phyloP scores from a whole-genome alignment of 2,329 filamentous ascomycete species.

The Colletotrichum liriopes region DNA sequence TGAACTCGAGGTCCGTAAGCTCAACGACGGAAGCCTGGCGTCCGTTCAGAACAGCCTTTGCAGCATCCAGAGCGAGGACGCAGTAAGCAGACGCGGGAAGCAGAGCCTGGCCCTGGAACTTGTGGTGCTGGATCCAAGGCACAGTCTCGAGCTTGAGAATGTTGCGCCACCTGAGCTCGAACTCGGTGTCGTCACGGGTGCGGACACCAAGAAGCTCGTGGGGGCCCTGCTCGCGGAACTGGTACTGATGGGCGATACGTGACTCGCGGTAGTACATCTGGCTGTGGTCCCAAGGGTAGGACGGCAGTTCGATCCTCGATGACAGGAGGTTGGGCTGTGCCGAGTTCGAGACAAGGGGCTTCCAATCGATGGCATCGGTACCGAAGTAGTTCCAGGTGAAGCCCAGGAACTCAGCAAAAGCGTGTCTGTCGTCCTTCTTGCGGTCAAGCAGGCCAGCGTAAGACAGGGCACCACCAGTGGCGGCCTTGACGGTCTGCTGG shows the following conservation, averaged over 20 bases:
- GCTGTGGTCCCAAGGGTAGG: slow-evolving; percentile 57
- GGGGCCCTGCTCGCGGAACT: slow-evolving; percentile 49
- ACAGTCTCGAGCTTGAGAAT: slow-evolving; percentile 44
- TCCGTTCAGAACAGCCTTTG: slow-evolving; percentile 48
- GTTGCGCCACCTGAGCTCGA: slow-evolving; percentile 45
- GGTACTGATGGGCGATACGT: slow-evolving; percentile 48
- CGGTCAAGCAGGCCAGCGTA: slow-evolving; percentile 54
- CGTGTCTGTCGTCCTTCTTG: slow-evolving; percentile 49
- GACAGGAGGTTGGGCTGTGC: slow-evolving; percentile 43
- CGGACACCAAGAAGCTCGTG: slow-evolving; percentile 53
- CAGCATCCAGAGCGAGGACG: slow-evolving; percentile 61
- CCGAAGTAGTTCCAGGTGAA: slow-evolving; percentile 53
- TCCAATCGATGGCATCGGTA: slow-evolving; percentile 44
- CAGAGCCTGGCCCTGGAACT: slow-evolving; percentile 54
- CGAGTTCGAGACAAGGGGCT: slow-evolving; percentile 46
- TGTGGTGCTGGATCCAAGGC: slow-evolving; percentile 58
- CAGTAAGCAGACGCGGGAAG: slow-evolving; percentile 63
- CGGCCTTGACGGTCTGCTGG: slow-evolving; percentile 59
- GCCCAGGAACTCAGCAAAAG: slow-evolving; percentile 53
- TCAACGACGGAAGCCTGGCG: slow-evolving; percentile 50
- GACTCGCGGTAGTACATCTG: slow-evolving; percentile 54
- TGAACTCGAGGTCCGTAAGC: slow-evolving; percentile 51
- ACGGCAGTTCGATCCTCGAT: slow-evolving; percentile 51
- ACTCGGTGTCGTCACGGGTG: slow-evolving; percentile 35
- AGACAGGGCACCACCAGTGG: slow-evolving; percentile 50